Conservation (phyloP, 139 green algal species). For the Coelastrella sp. region DNA sequence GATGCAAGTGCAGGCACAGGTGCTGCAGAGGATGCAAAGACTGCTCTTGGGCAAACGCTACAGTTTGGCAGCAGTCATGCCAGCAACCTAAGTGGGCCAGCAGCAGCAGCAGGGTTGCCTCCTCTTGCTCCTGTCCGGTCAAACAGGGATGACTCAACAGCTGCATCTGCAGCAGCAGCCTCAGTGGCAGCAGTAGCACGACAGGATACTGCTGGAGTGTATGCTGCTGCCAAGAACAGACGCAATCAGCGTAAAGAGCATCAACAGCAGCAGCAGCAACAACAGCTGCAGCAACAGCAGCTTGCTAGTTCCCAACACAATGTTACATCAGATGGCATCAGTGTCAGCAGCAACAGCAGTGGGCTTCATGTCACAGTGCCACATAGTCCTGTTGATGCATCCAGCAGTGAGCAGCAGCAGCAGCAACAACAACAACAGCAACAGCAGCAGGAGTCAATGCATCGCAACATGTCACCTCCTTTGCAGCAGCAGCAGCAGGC, state of each 20-base stretch:
- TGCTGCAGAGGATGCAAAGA: not conserved
- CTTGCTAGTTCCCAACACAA: not conserved
- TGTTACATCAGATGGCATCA: not conserved
- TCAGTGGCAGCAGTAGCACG: conserved; percentile 10
- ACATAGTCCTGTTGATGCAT: not conserved
- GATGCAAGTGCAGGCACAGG: not conserved
- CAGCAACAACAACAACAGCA: conserved; percentile 24
- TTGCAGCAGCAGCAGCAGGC: conserved; percentile 32
- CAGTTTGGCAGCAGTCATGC: not conserved
- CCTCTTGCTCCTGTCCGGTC: not conserved
- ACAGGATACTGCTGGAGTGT: conserved; percentile 26
- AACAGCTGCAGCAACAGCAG: not conserved
- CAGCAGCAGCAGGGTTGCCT: conserved; percentile 3
- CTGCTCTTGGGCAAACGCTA: not conserved
- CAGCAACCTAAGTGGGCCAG: not conserved
- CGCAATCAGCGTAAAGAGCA: not conserved
- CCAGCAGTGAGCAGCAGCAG: not conserved
- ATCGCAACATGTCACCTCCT: conserved; percentile 1
- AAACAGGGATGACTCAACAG: not conserved
- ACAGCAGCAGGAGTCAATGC: not conserved
- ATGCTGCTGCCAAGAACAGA: conserved; percentile 16
- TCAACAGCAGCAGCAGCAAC: conserved; percentile 30
- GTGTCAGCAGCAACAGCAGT: not conserved
- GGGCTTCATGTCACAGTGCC: not conserved
- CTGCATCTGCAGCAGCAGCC: not conserved